Conservation (phyloP, 345 rosid species). For the Salix dunnii region DNA sequence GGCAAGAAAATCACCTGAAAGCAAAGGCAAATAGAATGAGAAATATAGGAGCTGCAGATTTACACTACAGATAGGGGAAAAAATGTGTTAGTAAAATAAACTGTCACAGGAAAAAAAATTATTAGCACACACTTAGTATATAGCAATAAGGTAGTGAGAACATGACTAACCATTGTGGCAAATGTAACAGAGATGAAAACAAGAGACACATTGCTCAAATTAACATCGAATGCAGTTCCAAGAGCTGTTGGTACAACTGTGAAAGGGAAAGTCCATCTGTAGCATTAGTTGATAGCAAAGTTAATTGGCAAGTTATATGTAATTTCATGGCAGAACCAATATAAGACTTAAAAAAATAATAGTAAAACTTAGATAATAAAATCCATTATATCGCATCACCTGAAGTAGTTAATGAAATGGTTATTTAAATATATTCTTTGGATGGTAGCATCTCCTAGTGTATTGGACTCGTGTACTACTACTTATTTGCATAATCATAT, state of each 20-base stretch:
- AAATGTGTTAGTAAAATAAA: conserved; percentile 14
- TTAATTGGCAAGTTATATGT: conserved; percentile 35
- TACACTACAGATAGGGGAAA: conserved; percentile 61
- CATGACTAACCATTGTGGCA: conserved; percentile 88
- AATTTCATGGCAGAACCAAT: conserved; percentile 9
- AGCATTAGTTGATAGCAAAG: conserved; percentile 66
- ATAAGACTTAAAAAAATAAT: not conserved
- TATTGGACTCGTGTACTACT: not conserved
- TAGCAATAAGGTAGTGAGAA: conserved; percentile 8
- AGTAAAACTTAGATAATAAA: not conserved
- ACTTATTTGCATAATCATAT: not conserved
- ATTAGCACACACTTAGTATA: conserved; percentile 10
- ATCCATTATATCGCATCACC: not conserved
- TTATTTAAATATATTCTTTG: not conserved
- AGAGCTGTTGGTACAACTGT: conserved; percentile 99
- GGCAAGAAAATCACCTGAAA: conserved; percentile 66
- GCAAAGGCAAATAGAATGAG: conserved; percentile 97
- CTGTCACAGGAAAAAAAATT: not conserved
- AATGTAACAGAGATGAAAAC: conserved; percentile 97
- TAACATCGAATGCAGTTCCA: conserved; percentile 94
- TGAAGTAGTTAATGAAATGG: not conserved
- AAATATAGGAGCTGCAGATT: conserved; percentile 97
- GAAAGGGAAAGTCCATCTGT: conserved; percentile 81
- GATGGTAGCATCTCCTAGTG: not conserved
- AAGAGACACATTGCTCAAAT: conserved; percentile 94